Conservation (phyloP, 2,329 filamentous ascomycete species). For the Lachnellula hyalina region DNA sequence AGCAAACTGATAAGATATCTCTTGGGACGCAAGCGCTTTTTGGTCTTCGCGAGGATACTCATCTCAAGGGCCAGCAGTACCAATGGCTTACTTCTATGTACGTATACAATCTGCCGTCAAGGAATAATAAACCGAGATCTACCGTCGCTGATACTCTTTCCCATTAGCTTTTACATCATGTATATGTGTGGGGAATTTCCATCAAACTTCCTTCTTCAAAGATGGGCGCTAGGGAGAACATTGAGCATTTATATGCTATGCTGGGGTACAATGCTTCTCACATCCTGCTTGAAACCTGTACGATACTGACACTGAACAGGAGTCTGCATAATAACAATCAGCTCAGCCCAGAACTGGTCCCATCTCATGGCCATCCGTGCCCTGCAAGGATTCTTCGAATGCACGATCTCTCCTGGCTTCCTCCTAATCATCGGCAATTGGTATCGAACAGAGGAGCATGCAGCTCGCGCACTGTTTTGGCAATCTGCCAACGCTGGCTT, state of each 20-base stretch:
- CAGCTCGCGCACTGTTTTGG: conserved; percentile 33
- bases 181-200: conserved; percentile 33
- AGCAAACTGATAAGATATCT: conserved; percentile 45
- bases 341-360: conserved; percentile 27
- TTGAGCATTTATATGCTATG: conserved; percentile 28
- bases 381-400: conserved; percentile 35
- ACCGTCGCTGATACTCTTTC: neutral
- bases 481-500: conserved; percentile 34
- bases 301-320: neutral
- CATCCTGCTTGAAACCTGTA: neutral
- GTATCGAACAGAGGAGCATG: conserved; percentile 33
- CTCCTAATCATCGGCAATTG: conserved; percentile 32
- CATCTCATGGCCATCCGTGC: conserved; percentile 33
- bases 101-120: neutral
- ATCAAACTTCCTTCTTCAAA: conserved; percentile 29
- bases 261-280: conserved; percentile 18
- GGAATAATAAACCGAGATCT: neutral
- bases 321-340: conserved; percentile 15
- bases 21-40: conserved; percentile 44
- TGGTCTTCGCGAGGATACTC: conserved; percentile 41
- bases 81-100: conserved; percentile 38
- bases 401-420: conserved; percentile 34
- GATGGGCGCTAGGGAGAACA: conserved; percentile 23
- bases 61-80: conserved; percentile 41
- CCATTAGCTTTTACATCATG: conserved; percentile 24